phyloP scores from a whole-genome alignment of 129 eudicot genomes.

The Chrysanthemum lavandulifolium region DNA sequence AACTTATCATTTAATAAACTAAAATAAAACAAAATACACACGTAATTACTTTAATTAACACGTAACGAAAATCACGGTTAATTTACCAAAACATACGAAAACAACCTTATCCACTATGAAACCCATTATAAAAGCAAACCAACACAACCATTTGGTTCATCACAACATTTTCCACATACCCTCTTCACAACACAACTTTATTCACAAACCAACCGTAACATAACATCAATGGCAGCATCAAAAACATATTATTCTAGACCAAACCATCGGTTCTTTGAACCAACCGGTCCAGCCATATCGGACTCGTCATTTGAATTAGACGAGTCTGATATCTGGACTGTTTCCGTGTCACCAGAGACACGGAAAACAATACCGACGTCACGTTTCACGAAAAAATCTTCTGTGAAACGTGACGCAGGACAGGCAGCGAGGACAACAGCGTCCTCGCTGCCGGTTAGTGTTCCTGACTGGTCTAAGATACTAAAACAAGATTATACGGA shows the following conservation, averaged over 20 bases:
- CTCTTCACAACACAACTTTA: no score
- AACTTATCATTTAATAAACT: no score
- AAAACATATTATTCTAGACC: conserved; percentile 51
- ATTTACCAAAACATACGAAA: conserved; percentile 7
- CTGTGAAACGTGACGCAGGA: conserved; percentile 21
- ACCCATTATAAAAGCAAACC: conserved; percentile 47
- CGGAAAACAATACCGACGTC: conserved; percentile 39
- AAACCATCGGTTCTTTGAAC: conserved; percentile 45
- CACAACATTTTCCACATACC: conserved; percentile 8
- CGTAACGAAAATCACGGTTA: no score
- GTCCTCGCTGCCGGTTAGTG: conserved; percentile 68
- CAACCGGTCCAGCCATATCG: conserved; percentile 17
- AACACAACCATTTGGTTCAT: conserved; percentile 9
- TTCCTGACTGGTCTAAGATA: conserved; percentile 80
- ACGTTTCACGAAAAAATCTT: conserved; percentile 36
- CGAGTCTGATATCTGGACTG: conserved; percentile 72
- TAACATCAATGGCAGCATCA: conserved; percentile 50
- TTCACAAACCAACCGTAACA: no score
- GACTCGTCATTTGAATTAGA: conserved; percentile 58
- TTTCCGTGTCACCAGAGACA: conserved; percentile 56
- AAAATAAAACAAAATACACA: no score
- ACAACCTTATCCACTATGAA: conserved; percentile 43
- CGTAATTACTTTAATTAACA: not conserved
- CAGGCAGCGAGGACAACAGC: conserved; percentile 29
- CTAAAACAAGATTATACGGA: conserved; percentile 51